A percentile compares a stretch with the other conserved stretches of the same genome.
Conservation (phyloP, 345 rosid species). For the Cochlearia excelsa region DNA sequence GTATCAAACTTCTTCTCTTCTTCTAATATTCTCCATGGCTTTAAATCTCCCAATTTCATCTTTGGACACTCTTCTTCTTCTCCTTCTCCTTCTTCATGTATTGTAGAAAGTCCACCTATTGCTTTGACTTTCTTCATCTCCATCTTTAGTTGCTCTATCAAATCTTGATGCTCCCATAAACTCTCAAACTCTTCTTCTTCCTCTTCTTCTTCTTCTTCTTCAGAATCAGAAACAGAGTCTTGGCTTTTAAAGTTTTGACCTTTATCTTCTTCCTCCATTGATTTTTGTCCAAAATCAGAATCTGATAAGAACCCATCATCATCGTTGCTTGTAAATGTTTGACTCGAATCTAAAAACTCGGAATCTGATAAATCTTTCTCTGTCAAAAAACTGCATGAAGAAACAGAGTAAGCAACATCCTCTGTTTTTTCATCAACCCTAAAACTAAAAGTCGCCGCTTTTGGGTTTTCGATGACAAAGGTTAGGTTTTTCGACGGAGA, state of each 20-base stretch:
- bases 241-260: conserved; percentile 32
- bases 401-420: conserved; percentile 28
- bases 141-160: conserved; percentile 86
- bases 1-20: conserved; percentile 56
- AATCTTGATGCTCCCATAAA: conserved; percentile 89
- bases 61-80: conserved; percentile 72
- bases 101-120: conserved; percentile 79
- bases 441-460: conserved; percentile 40
- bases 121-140: conserved; percentile 87
- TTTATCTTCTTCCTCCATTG: conserved; percentile 24
- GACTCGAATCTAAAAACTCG: conserved; percentile 55
- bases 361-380: conserved; percentile 54
- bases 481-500: conserved; percentile 41
- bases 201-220: conserved; percentile 38
- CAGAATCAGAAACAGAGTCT: conserved; percentile 27
- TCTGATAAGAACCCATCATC: conserved; percentile 62
- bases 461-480: conserved; percentile 43
- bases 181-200: conserved; percentile 55
- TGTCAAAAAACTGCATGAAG: conserved; percentile 30
- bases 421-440: conserved; percentile 32
- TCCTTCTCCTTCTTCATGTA: conserved; percentile 56
- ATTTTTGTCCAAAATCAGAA: conserved; percentile 43
- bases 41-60: conserved; percentile 74
- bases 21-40: conserved; percentile 92
- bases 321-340: conserved; percentile 43